These are phyloP conservation scores for Globisporangium canariense DNA, from an alignment of 352 stramenopile genomes.

Conservation along the genomic window DNA sequence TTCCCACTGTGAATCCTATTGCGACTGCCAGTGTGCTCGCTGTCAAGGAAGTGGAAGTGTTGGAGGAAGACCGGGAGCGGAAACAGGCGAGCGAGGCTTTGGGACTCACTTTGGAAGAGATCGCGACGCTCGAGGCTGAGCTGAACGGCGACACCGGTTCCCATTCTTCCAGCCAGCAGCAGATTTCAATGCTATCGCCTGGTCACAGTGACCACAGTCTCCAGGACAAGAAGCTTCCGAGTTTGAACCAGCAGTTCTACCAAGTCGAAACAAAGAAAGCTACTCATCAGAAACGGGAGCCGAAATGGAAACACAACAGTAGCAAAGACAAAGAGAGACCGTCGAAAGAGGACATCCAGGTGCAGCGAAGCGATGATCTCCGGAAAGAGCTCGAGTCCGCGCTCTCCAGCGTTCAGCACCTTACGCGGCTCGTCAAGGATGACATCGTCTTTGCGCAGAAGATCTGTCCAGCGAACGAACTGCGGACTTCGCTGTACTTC, in stretches of 20 bases:
- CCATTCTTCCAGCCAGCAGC: background rate
- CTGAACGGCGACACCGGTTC: slow-evolving; percentile 23
- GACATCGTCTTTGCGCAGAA: slow-evolving; percentile 69
- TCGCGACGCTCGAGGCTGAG: slow-evolving; percentile 56
- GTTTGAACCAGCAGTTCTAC: background rate
- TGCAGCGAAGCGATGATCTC: slow-evolving; percentile 24
- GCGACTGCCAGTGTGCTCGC: slow-evolving; percentile 34
- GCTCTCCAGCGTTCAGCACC: slow-evolving; percentile 57
- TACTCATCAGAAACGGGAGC: background rate
- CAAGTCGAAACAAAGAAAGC: background rate
- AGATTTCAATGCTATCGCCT: background rate
- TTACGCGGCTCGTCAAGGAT: slow-evolving; percentile 67
- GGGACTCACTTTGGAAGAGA: slow-evolving; percentile 62
- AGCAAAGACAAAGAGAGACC: background rate
- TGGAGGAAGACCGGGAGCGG: slow-evolving; percentile 51
- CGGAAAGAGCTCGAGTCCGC: slow-evolving; percentile 55
- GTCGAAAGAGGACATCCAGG: background rate
- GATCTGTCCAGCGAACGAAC: slow-evolving; percentile 59
- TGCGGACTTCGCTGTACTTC: slow-evolving; percentile 71
- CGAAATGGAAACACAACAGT: slow-evolving; percentile 3
- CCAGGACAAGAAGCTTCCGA: slow-evolving; percentile 7
- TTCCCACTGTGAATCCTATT: slow-evolving; percentile 55
- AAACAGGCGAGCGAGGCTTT: slow-evolving; percentile 63
- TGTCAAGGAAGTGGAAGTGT: slow-evolving; percentile 34
- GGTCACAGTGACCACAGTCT: background rate